These are phyloP conservation scores for Penicillium sp. DNA, from an alignment of 2,329 filamentous ascomycete species.

Conservation along the genomic window DNA sequence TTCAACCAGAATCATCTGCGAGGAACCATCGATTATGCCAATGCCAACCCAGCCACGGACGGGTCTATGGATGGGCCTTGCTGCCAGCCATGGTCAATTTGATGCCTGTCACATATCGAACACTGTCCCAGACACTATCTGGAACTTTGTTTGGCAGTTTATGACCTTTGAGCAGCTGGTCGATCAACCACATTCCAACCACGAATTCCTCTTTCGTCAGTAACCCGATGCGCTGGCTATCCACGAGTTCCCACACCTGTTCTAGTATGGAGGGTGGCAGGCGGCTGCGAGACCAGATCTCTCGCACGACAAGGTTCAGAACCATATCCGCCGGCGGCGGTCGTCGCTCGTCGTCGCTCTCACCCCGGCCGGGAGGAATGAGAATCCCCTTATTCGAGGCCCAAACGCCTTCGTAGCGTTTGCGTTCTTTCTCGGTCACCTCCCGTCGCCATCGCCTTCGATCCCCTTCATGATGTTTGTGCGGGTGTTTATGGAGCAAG, in stretches of 20 bases:
- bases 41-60: no score
- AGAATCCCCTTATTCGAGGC: constrained; percentile 53
- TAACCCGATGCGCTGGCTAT: constrained; percentile 40
- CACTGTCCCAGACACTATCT: constrained; percentile 53
- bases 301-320: constrained; percentile 50
- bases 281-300: constrained; percentile 55
- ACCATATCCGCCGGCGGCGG: constrained; percentile 45
- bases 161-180: constrained; percentile 52
- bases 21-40: no score
- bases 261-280: constrained; percentile 44
- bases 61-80: neutral
- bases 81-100: constrained; percentile 25
- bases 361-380: constrained; percentile 27
- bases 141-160: constrained; percentile 52
- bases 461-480: constrained; percentile 54
- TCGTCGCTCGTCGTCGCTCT: constrained; percentile 20
- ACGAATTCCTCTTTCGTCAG: constrained; percentile 53
- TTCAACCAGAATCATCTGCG: no score
- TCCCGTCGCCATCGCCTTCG: constrained; percentile 51
- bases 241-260: constrained; percentile 53
- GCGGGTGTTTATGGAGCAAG: constrained; percentile 49
- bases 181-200: constrained; percentile 56
- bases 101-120: constrained; percentile 45
- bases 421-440: constrained; percentile 50
- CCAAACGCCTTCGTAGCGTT: constrained; percentile 56